phyloP scores from a whole-genome alignment of 345 rosid genomes.

The Raphanus sativus region DNA sequence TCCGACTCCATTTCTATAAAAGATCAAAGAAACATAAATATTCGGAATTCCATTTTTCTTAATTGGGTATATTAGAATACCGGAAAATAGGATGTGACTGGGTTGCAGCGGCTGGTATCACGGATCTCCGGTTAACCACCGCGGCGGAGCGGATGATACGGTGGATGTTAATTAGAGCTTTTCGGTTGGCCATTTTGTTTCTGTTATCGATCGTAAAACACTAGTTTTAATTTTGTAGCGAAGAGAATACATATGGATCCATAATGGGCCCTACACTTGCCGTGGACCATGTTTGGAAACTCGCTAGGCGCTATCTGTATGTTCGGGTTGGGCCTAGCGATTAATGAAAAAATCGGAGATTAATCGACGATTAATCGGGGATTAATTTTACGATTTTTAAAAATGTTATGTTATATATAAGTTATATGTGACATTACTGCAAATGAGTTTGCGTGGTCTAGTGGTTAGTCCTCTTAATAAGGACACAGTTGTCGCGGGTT shows the following conservation, averaged over 20 bases:
- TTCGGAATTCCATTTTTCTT: not conserved
- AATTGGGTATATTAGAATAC: constrained; percentile 7
- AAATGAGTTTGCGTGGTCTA: no score
- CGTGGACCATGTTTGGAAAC: constrained; percentile 3
- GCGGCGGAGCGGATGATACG: constrained; percentile 48
- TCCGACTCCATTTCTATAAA: constrained; percentile 45
- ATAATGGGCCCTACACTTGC: constrained; percentile 15
- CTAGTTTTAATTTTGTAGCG: not conserved
- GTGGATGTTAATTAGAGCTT: constrained; percentile 44
- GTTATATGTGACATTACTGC: no score
- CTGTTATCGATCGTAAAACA: not conserved
- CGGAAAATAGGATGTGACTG: constrained; percentile 13
- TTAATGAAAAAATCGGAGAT: no score
- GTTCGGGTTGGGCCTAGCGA: no score
- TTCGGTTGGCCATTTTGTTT: constrained; percentile 46
- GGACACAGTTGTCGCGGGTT: no score
- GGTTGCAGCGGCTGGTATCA: not conserved
- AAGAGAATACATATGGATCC: not conserved
- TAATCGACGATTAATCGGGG: no score
- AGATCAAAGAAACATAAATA: not conserved
- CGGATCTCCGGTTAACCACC: constrained; percentile 22
- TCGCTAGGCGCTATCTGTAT: no score
- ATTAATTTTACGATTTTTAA: no score
- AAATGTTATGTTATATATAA: no score
- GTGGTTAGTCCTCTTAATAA: no score